Evolutionary conservation across 306 rosid species (phyloP).

Genomic region (Abrus pulchellus): DNA sequence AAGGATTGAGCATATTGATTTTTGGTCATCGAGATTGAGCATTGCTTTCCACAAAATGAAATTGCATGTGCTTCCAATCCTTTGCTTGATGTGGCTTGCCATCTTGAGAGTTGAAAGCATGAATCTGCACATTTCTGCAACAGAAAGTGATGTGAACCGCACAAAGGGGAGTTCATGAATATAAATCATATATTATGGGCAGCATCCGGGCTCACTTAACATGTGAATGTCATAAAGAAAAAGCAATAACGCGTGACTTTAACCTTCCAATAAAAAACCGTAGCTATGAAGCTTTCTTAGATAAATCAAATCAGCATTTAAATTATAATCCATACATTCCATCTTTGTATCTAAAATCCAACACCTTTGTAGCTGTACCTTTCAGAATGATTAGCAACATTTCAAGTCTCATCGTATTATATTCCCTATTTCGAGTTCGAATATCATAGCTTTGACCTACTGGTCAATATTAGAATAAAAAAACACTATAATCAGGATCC

Average conservation of each 20-base stretch:
- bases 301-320: conserved; percentile 38
- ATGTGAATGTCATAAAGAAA: conserved; percentile 53
- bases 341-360: not conserved
- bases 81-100: conserved; percentile 59
- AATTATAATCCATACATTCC: conserved; percentile 54
- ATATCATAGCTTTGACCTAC: not conserved
- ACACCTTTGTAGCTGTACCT: conserved; percentile 32
- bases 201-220: conserved; percentile 64
- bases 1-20: conserved; percentile 23
- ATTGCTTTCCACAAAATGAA: conserved; percentile 50
- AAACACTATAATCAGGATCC: too few relatives aligned
- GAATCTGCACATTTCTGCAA: conserved; percentile 44
- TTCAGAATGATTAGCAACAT: conserved; percentile 42
- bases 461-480: not conserved
- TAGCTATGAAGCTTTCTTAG: conserved; percentile 45
- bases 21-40: conserved; percentile 7
- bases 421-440: not conserved
- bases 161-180: conserved; percentile 56
- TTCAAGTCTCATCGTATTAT: conserved; percentile 22
- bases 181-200: conserved; percentile 55
- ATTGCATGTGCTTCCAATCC: conserved; percentile 55
- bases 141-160: conserved; percentile 66
- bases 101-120: conserved; percentile 55
- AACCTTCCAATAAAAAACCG: conserved; percentile 46
- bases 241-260: conserved; percentile 35